phyloP scores from a whole-genome alignment of 768 basidiomycete species.

The Mycena alexandri region DNA sequence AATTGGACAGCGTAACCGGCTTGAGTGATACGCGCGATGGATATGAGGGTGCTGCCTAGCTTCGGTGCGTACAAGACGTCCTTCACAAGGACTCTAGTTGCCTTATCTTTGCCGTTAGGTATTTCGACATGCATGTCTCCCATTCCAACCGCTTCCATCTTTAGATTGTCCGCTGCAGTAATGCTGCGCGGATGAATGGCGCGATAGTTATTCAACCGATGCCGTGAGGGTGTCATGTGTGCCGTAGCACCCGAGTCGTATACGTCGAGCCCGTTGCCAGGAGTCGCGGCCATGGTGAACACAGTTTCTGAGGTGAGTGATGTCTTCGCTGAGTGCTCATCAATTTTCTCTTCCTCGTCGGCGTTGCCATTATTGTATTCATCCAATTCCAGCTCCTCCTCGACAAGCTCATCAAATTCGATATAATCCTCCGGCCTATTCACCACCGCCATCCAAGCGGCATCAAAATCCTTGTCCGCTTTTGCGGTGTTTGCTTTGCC shows the following conservation, averaged over 20 bases:
- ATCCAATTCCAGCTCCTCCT: not conserved
- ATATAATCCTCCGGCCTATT: not conserved
- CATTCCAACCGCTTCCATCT: slow-evolving; percentile 49
- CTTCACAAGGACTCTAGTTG: slow-evolving; percentile 40
- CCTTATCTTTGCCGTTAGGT: slow-evolving; percentile 37
- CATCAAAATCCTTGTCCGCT: not conserved
- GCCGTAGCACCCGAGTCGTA: slow-evolving; percentile 54
- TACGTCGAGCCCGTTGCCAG: slow-evolving; percentile 39
- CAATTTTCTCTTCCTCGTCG: no score
- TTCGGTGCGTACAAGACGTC: slow-evolving; percentile 48
- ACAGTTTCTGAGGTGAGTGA: not conserved
- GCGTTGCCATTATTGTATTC: not conserved
- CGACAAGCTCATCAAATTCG: not conserved
- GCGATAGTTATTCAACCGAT: slow-evolving; percentile 46
- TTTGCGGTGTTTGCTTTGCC: slow-evolving; percentile 2
- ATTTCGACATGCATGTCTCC: slow-evolving; percentile 35
- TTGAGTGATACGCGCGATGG: slow-evolving; percentile 43
- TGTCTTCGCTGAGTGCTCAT: not conserved
- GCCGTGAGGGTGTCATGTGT: slow-evolving; percentile 51
- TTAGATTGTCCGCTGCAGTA: slow-evolving; percentile 45
- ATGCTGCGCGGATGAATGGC: slow-evolving; percentile 45
- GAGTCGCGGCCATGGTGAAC: not conserved
- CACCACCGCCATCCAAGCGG: not conserved
- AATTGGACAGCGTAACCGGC: slow-evolving; percentile 42
- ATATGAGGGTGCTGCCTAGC: slow-evolving; percentile 48